These are phyloP conservation scores for Pichia paraexigua DNA, from an alignment of 805 yeast genomes.

Conservation along the genomic window DNA sequence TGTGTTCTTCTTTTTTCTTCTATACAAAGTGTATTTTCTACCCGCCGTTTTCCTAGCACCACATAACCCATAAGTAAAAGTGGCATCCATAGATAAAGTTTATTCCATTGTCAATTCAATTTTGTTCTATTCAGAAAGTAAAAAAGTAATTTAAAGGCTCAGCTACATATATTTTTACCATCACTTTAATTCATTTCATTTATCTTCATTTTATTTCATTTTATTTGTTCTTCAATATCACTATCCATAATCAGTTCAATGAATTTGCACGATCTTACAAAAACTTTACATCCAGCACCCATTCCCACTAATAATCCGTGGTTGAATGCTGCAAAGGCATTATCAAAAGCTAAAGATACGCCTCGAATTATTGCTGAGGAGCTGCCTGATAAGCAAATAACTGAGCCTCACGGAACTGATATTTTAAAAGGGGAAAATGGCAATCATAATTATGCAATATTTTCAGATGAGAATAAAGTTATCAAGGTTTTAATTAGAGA, in stretches of 20 bases:
- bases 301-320: conserved; percentile 24
- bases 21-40: no score
- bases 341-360: conserved; percentile 1
- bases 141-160: background rate
- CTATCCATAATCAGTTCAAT: background rate
- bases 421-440: background rate
- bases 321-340: conserved; percentile 8
- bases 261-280: conserved; percentile 3
- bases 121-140: background rate
- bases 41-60: background rate
- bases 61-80: background rate
- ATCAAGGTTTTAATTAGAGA: background rate
- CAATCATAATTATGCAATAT: background rate
- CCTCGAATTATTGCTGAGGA: background rate
- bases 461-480: background rate
- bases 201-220: background rate
- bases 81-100: background rate
- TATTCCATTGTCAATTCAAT: background rate
- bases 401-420: background rate
- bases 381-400: background rate
- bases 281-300: conserved; percentile 24
- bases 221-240: background rate
- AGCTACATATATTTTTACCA: background rate
- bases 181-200: no score
- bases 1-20: background rate